Conservation (phyloP, 192 early-diverging fungal genomes). For the Gryganskiella cystojenkinii region DNA sequence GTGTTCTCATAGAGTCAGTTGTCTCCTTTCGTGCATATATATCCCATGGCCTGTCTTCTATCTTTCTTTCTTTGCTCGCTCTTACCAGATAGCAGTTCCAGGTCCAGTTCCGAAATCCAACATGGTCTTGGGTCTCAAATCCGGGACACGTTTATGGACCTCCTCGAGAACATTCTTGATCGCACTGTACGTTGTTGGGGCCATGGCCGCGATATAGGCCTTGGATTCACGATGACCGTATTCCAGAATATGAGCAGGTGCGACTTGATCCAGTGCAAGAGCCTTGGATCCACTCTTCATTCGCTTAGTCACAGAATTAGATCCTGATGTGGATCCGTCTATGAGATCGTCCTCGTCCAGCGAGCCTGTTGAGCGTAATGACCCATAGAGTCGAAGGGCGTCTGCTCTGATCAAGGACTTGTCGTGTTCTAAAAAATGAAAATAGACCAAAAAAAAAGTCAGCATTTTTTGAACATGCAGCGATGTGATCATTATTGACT, state of each 20-base stretch:
- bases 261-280: constrained; percentile 12
- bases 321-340: not conserved
- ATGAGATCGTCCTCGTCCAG: constrained; percentile 22
- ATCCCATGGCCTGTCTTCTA: no score
- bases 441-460: not conserved
- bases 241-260: constrained; percentile 70
- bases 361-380: constrained; percentile 61
- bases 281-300: constrained; percentile 31
- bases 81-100: constrained; percentile 81
- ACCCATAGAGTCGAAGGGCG: constrained; percentile 62
- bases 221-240: constrained; percentile 77
- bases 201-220: constrained; percentile 77
- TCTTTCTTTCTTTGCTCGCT: not conserved
- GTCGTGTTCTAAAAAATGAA: constrained; percentile 35
- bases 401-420: constrained; percentile 60
- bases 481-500: not conserved
- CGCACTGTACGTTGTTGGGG: constrained; percentile 74
- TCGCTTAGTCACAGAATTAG: not conserved
- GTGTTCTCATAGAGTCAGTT: no score
- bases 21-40: no score
- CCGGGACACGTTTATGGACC: constrained; percentile 68
- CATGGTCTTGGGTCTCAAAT: constrained; percentile 65
- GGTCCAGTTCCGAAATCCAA: constrained; percentile 90
- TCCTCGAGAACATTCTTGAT: constrained; percentile 76
- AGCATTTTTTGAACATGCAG: not conserved